Percentiles rank a stretch among this genome's conserved stretches.
These are phyloP conservation scores for Patellifolia procumbens DNA, from an alignment of 179 eudicot species.

Conservation along the genomic window DNA sequence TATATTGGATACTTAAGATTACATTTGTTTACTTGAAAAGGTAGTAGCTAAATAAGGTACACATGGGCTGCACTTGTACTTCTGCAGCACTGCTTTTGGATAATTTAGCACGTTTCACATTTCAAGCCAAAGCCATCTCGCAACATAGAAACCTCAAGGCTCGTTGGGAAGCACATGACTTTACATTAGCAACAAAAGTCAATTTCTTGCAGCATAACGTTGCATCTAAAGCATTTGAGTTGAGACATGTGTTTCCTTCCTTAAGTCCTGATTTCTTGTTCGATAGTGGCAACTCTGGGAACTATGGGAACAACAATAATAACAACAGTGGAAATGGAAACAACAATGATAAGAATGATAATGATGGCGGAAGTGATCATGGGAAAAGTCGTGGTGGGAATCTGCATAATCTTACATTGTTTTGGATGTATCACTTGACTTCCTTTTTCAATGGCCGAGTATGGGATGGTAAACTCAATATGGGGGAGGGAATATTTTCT, in stretches of 20 bases:
- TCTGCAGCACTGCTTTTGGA: constrained; percentile 34
- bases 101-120: constrained; percentile 20
- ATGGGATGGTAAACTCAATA: constrained; percentile 13
- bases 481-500: constrained; percentile 15
- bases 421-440: constrained; percentile 29
- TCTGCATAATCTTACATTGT: constrained; percentile 24
- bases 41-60: constrained; percentile 22
- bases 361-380: constrained; percentile 23
- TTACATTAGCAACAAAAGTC: constrained; percentile 18
- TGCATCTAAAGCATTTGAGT: constrained; percentile 28
- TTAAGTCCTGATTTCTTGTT: constrained; percentile 22
- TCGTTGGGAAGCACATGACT: constrained; percentile 6
- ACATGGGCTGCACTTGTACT: constrained; percentile 52
- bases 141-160: constrained; percentile 22
- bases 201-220: constrained; percentile 17
- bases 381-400: constrained; percentile 32
- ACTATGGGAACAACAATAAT: constrained; percentile 31
- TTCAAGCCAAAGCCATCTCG: constrained; percentile 11
- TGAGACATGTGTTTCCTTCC: constrained; percentile 23
- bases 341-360: constrained; percentile 30
- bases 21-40: neutral
- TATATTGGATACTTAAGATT: constrained; percentile 13
- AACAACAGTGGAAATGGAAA: constrained; percentile 29
- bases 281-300: constrained; percentile 29
- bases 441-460: constrained; percentile 24